Base-by-base conservation (phyloP, 768 basidiomycete species). In the Clitopilus hobsonii region DNA sequence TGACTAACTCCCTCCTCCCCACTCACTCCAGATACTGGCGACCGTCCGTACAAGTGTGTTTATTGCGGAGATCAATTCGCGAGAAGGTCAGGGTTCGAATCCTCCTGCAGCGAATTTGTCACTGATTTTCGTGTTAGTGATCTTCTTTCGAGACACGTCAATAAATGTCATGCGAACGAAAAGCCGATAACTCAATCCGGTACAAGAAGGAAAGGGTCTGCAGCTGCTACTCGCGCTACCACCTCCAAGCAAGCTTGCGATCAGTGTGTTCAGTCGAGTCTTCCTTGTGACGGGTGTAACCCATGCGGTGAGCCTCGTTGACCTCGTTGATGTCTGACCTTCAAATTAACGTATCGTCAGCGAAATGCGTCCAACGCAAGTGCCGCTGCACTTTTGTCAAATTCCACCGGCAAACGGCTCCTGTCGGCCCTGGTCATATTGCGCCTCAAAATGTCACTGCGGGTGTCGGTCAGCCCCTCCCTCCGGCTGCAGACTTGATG, bases 11-110 rank as follows among this genome's bases (percentile, higher is more conserved):
- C 26, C 51, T 48, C 45, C 49, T 49, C 54, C 57, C 54, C 25
- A 48, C 25, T 36, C 52, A 36, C 52, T 51, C 32, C 72, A 92
- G 91, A 94, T 71, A 93, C 91, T 32, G 91, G 91, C 55, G 91
- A 93, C 75, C 78, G 91, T 41, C 91, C 91, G 7, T 94, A 94
- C 78, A 91, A 90, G 65, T 94, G 91, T 62, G 85, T 86, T 64
- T 81, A 85, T 59, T 94, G 91, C 68, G 91, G 91, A 30, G 91
- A 94, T 74, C 90, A 92, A 71, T 94, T 94, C 65, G 91, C 91
- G 1, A 71, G 91, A 65, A 91, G 90, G 90, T 88, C 47, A 10
- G 68, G 67, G 51, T 53, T 51, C 24, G 51, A 58, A 54, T 51
- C 30, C 38, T 6, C 20, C 51, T 56, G 51, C 38, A 27, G 50